phyloP scores from a whole-genome alignment of 805 yeast genomes.

The Ogataea degrootiae region DNA sequence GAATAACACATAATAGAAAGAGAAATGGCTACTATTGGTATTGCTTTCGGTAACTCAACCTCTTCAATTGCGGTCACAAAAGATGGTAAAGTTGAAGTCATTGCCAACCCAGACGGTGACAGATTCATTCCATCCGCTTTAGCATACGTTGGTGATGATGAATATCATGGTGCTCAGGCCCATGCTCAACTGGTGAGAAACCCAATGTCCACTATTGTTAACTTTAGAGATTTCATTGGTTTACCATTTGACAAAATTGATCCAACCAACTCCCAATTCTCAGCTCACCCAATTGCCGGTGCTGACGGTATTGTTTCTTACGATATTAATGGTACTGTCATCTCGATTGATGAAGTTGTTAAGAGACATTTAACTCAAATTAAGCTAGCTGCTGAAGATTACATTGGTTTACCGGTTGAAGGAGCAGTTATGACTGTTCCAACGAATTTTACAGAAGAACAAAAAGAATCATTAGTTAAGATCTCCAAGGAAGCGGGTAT shows the following conservation, averaged over 20 bases:
- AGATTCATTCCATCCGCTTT: constrained; percentile 91
- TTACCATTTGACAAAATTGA: constrained; percentile 66
- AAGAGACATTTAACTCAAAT: constrained; percentile 80
- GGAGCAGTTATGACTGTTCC: constrained; percentile 90
- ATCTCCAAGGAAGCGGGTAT: constrained; percentile 71
- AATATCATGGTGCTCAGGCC: constrained; percentile 97
- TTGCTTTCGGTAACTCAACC: constrained; percentile 94
- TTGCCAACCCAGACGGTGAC: constrained; percentile 99
- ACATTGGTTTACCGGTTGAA: constrained; percentile 73
- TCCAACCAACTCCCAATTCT: constrained; percentile 53
- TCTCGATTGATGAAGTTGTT: constrained; percentile 73
- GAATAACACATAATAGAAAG: not conserved
- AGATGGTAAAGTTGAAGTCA: constrained; percentile 93
- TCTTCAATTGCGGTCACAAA: constrained; percentile 88
- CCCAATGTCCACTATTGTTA: constrained; percentile 77
- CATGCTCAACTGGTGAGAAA: constrained; percentile 87
- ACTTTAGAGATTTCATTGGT: constrained; percentile 93
- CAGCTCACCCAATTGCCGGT: constrained; percentile 63
- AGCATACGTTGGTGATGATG: constrained; percentile 90
- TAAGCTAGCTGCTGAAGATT: constrained; percentile 87
- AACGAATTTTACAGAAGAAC: constrained; percentile 74
- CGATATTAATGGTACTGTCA: constrained; percentile 49
- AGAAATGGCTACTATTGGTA: constrained; percentile 70
- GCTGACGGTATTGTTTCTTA: constrained; percentile 63
- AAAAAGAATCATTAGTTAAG: constrained; percentile 56